These are phyloP conservation scores for Lichina pygmaea DNA, from an alignment of 495 filamentous ascomycete species.

Conservation along the genomic window DNA sequence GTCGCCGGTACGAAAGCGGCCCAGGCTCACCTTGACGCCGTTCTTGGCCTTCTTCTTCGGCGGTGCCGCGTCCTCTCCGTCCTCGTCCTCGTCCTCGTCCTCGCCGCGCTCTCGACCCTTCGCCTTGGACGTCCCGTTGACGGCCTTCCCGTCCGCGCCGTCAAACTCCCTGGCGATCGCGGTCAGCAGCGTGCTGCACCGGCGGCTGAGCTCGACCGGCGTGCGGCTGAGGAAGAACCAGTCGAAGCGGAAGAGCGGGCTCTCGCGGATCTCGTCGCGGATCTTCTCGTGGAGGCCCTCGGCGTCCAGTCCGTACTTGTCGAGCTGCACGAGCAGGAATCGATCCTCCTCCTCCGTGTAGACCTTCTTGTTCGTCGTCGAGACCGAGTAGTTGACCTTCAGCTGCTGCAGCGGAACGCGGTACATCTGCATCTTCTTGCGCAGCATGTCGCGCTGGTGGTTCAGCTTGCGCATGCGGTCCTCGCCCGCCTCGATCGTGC, in stretches of 20 bases:
- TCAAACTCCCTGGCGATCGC: constrained; percentile 90
- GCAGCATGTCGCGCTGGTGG: constrained; percentile 80
- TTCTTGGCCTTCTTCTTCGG: constrained; percentile 85
- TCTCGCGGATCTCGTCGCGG: constrained; percentile 78
- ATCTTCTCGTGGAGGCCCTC: constrained; percentile 68
- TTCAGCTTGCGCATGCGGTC: constrained; percentile 66
- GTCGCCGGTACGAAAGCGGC: not conserved
- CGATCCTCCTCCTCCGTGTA: constrained; percentile 98
- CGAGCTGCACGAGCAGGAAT: constrained; percentile 80
- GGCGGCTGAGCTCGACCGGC: constrained; percentile 67
- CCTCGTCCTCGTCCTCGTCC: constrained; percentile 44
- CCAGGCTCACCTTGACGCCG: constrained; percentile 30
- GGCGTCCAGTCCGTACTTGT: constrained; percentile 67
- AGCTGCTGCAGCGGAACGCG: constrained; percentile 90
- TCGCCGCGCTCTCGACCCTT: constrained; percentile 49
- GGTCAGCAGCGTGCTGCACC: constrained; percentile 82
- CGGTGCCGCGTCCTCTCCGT: constrained; percentile 41
- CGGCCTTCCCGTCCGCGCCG: constrained; percentile 22
- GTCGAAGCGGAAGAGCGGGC: constrained; percentile 87
- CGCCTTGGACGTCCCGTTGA: constrained; percentile 31
- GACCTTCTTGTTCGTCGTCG: constrained; percentile 98
- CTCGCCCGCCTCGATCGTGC: constrained; percentile 74
- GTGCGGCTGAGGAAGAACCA: constrained; percentile 97
- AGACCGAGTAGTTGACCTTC: constrained; percentile 95
- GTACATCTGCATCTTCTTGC: constrained; percentile 86